Conservation (phyloP, 1,139 yeast genomes). For the Torulaspora globosa region DNA sequence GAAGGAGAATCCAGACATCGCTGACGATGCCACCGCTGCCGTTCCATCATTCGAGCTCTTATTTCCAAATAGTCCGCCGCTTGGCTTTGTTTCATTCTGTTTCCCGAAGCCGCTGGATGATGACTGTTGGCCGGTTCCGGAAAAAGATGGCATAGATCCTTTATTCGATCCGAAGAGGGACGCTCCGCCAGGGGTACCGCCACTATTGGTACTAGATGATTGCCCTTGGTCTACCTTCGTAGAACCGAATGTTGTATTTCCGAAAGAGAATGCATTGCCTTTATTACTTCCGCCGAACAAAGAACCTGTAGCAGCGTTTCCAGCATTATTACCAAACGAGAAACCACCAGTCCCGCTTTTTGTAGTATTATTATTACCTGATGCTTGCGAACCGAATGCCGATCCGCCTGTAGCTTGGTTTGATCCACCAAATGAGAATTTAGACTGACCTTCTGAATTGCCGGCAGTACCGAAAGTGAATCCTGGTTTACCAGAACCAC, state of each 20-base stretch:
- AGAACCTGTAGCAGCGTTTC: constrained; percentile 3
- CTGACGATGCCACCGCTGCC: neutral
- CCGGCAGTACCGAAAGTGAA: constrained; percentile 20
- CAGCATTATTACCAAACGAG: constrained; percentile 12
- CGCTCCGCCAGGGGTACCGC: neutral
- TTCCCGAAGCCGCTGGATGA: constrained; percentile 1
- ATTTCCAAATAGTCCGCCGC: constrained; percentile 11
- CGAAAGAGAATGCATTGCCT: constrained; percentile 28
- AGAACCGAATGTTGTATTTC: constrained; percentile 15
- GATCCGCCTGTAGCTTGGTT: constrained; percentile 4
- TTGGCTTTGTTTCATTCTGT: constrained; percentile 6
- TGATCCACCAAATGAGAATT: neutral
- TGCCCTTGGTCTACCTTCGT: neutral
- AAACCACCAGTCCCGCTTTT: constrained; percentile 21
- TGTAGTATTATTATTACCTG: constrained; percentile 5
- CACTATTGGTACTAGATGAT: neutral
- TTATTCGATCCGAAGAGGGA: constrained; percentile 10
- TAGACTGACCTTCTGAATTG: constrained; percentile 2
- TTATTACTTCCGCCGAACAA: constrained; percentile 18
- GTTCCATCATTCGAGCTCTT: constrained; percentile 10
- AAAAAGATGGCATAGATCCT: constrained; percentile 5
- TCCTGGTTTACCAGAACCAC: constrained; percentile 21
- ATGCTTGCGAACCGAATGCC: constrained; percentile 12
- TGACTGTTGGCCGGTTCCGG: constrained; percentile 8
- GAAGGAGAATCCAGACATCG: neutral